Percentiles rank a stretch among this genome's conserved stretches.
phyloP scores from a whole-genome alignment of 306 rosid species.

The Cajanus cajan region DNA sequence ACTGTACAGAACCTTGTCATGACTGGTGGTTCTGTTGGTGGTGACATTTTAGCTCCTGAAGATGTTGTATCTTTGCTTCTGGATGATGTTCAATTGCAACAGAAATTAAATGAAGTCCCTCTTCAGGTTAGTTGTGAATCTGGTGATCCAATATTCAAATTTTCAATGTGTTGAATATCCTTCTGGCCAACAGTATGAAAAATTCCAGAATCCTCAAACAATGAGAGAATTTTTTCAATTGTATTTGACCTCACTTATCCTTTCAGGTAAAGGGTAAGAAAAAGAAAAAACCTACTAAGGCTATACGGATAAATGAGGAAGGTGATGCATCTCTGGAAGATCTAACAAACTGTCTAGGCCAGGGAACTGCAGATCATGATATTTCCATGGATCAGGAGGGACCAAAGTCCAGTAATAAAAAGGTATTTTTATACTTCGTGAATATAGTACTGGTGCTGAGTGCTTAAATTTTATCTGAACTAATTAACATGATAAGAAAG shows the following conservation, averaged over 20 bases:
- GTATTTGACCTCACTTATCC: slow-evolving; percentile 10
- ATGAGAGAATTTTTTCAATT: not conserved
- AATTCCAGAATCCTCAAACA: slow-evolving; percentile 16
- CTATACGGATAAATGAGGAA: slow-evolving; percentile 79
- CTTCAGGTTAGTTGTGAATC: slow-evolving; percentile 59
- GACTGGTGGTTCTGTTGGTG: slow-evolving; percentile 98
- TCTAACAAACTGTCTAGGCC: slow-evolving; percentile 45
- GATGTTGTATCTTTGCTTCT: slow-evolving; percentile 94
- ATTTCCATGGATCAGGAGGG: slow-evolving; percentile 55
- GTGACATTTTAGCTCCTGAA: slow-evolving; percentile 95
- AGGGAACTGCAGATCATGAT: slow-evolving; percentile 51
- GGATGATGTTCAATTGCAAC: slow-evolving; percentile 92
- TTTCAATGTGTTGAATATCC: slow-evolving; percentile 28
- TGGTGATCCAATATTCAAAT: slow-evolving; percentile 5
- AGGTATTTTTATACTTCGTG: slow-evolving; percentile 44
- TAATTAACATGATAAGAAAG: not conserved
- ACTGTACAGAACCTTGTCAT: slow-evolving; percentile 98
- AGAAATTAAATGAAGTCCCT: slow-evolving; percentile 79
- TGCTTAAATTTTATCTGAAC: not conserved
- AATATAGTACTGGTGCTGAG: not conserved
- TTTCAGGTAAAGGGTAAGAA: slow-evolving; percentile 77
- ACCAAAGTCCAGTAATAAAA: slow-evolving; percentile 64
- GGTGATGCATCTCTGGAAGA: slow-evolving; percentile 94
- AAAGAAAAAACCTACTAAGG: slow-evolving; percentile 67
- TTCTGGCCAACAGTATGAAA: not conserved